Base-by-base conservation (phyloP, 495 filamentous ascomycete species). In the Zalerion maritima region DNA sequence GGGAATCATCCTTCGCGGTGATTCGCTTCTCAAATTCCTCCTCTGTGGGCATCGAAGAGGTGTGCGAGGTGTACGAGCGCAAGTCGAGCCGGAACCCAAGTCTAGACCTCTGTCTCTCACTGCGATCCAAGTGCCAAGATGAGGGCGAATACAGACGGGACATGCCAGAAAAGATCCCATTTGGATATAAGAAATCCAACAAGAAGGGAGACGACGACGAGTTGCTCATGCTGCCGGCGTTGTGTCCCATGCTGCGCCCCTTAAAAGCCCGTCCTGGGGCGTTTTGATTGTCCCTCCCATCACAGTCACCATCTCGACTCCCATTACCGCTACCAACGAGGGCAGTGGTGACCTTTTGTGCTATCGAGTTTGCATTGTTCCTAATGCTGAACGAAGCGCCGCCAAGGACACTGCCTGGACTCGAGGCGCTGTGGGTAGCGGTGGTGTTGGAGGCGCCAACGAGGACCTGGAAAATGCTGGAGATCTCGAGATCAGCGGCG, bases 141-240 rank as follows among this genome's bases (percentile, higher is more conserved):
- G 35, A n/a, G n/a, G n/a, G n/a, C n/a, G n/a, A n/a, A n/a, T n/a
- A 41, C 6, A 57, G 33, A 19, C 55, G 50, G 24, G 58, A 58
- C 24, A 73, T 40, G 18, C 64, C 46, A n/a, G 59, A 52, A 11
- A 66, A 31, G 7, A 71, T 59, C 5, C 61, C 57, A 14, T 46
- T 52, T 6, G 75, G 75, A 34, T 75, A 77, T 9, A 80, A 46
- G 34, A 80, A 77, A 41, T 76, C 75, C 36, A 78, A 54, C 21
- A 73, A 55, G 18, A 60, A 52, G 1, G n/a, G n/a, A n/a, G n/a
- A n/a, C n/a, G n/a, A n/a, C n/a, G 48, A 21, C 3, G 59, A 62
- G 19, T 56, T 52, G 14, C 28, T 55, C 34, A 56, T 40, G 6
- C 47, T 22, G 2, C 47, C 43, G 9, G 34, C 25, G 13, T 28